These are phyloP conservation scores for Rhododendron williamsianum DNA, from an alignment of 148 eudicot species.

Conservation along the genomic window DNA sequence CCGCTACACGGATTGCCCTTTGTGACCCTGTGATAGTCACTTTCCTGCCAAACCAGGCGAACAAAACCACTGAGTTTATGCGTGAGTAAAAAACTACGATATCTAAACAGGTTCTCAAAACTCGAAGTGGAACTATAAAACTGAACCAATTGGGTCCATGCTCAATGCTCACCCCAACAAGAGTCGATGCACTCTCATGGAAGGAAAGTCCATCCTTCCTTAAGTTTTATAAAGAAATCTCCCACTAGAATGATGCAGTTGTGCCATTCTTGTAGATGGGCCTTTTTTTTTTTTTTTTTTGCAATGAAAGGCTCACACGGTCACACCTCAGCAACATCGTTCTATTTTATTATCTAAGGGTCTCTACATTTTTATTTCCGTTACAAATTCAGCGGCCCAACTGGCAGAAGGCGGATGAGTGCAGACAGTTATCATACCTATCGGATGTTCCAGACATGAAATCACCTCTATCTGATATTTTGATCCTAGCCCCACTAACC, in stretches of 20 bases:
- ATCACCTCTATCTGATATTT: constrained; percentile 94
- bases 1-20: constrained; percentile 66
- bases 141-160: neutral
- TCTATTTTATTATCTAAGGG: neutral
- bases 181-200: neutral
- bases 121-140: neutral
- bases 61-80: neutral
- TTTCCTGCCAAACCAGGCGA: constrained; percentile 54
- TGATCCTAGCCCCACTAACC: constrained; percentile 91
- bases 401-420: neutral
- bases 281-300: neutral
- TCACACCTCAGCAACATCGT: neutral
- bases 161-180: neutral
- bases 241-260: neutral
- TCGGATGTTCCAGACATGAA: constrained; percentile 89
- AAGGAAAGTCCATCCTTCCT: neutral
- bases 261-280: neutral
- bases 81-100: neutral
- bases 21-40: constrained; percentile 92
- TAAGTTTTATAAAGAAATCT: neutral
- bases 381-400: neutral
- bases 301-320: neutral
- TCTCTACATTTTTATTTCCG: neutral
- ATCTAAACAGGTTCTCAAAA: neutral
- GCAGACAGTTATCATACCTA: constrained; percentile 42